A percentile compares a stretch with the other conserved stretches of the same genome.
These are phyloP conservation scores for Jacaranda copaia DNA, from an alignment of 257 asterid species.

Conservation along the genomic window DNA sequence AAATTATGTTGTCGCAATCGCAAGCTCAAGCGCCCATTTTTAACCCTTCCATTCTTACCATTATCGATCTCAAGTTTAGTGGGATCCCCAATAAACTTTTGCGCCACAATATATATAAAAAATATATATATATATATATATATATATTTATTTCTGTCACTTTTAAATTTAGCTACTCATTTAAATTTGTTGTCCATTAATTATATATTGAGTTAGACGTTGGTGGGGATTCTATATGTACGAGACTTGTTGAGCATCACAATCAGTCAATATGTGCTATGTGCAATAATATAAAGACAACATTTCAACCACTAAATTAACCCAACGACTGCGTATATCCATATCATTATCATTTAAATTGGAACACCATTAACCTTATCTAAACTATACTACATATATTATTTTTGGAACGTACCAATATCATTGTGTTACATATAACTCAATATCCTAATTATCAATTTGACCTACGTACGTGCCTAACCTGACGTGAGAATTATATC, in stretches of 20 bases:
- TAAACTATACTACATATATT: too few species aligned
- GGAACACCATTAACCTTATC: too few species aligned
- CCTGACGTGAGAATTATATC: not conserved
- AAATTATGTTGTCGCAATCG: slow-evolving; percentile 51
- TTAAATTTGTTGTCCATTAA: slow-evolving; percentile 36
- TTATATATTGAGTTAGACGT: slow-evolving; percentile 43
- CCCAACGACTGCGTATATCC: not conserved
- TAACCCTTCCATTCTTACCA: slow-evolving; percentile 6
- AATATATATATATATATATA: too few species aligned
- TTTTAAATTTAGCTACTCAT: not conserved
- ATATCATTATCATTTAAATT: not conserved
- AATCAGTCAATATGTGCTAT: slow-evolving; percentile 48
- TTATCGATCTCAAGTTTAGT: slow-evolving; percentile 11
- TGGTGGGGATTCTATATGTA: slow-evolving; percentile 46
- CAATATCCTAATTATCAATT: not conserved
- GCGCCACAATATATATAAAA: too few species aligned
- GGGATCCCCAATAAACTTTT: slow-evolving; percentile 24
- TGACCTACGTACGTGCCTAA: not conserved
- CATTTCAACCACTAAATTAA: slow-evolving; percentile 52
- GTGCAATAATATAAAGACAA: slow-evolving; percentile 59
- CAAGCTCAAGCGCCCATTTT: too few species aligned
- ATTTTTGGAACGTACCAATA: too few species aligned
- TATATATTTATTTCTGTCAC: too few species aligned
- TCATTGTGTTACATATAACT: not conserved
- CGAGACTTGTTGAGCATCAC: slow-evolving; percentile 37